Evolutionary conservation across 2,329 filamentous ascomycete genomes (phyloP).

Genomic region (Cladorrhinum sp.): DNA sequence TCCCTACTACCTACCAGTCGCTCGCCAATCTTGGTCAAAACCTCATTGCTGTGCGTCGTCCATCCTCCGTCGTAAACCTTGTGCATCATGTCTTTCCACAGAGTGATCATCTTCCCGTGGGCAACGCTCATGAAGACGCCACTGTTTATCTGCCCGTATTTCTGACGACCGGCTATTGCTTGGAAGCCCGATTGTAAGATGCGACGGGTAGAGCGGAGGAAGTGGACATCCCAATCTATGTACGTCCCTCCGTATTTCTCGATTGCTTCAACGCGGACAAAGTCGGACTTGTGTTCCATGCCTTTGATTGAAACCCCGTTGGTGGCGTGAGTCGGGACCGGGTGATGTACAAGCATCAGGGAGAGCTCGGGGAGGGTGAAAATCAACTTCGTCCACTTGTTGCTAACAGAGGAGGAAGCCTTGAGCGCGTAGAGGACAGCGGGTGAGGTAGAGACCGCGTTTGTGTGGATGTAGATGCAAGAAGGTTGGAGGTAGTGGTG

Average conservation of each 20-base stretch:
- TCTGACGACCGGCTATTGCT: background rate
- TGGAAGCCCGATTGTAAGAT: background rate
- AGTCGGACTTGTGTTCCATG: conserved; percentile 15
- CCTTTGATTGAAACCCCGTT: background rate
- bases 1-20: background rate
- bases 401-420: background rate
- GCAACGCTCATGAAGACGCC: conserved; percentile 1
- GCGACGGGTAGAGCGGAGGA: background rate
- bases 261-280: conserved; percentile 10
- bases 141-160: conserved; percentile 2
- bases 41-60: conserved; percentile 5
- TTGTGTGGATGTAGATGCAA: conserved; percentile 8
- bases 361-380: conserved; percentile 1
- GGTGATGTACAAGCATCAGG: background rate
- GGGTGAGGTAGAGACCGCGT: background rate
- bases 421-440: background rate
- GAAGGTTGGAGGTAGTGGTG: conserved; percentile 5
- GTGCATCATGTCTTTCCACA: background rate
- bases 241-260: conserved; percentile 10
- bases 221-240: conserved; percentile 14
- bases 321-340: background rate
- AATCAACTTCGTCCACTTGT: background rate
- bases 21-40: background rate
- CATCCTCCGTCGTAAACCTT: background rate
- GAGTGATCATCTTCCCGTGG: background rate